phyloP scores from a whole-genome alignment of 441 rosid species.

The Erodium moschatum region DNA sequence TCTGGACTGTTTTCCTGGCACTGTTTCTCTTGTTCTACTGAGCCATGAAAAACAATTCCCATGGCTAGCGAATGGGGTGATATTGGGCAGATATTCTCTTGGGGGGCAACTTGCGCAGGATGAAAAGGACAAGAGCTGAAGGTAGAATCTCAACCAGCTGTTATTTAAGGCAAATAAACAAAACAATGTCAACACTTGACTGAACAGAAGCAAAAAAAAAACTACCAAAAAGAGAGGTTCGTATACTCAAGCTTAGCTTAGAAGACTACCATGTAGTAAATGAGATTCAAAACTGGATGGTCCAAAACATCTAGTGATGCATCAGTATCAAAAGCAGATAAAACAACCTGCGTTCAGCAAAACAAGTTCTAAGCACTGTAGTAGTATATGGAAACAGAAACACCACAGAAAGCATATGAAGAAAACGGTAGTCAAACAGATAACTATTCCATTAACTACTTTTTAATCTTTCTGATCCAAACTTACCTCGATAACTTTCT shows the following conservation, averaged over 20 bases:
- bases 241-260: neutral
- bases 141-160: constrained; percentile 74
- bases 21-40: constrained; percentile 17
- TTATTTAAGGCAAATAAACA: constrained; percentile 7
- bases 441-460: no score
- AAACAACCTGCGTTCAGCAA: constrained; percentile 38
- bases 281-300: constrained; percentile 57
- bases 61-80: constrained; percentile 48
- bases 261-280: constrained; percentile 50
- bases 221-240: neutral
- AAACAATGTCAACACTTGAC: neutral
- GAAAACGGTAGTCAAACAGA: neutral
- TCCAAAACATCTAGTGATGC: constrained; percentile 54
- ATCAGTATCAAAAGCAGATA: constrained; percentile 50
- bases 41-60: constrained; percentile 20
- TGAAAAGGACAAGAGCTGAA: constrained; percentile 40
- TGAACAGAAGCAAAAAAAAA: neutral
- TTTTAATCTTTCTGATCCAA: neutral
- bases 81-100: constrained; percentile 63
- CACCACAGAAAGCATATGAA: neutral
- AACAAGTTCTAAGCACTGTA: neutral
- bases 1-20: constrained; percentile 17
- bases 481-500: neutral
- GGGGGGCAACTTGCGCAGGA: constrained; percentile 41
- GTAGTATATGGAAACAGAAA: neutral